Evolutionary conservation across 2,329 filamentous ascomycete genomes (phyloP).

Genomic region (Arthrobotrys entomopaga): DNA sequence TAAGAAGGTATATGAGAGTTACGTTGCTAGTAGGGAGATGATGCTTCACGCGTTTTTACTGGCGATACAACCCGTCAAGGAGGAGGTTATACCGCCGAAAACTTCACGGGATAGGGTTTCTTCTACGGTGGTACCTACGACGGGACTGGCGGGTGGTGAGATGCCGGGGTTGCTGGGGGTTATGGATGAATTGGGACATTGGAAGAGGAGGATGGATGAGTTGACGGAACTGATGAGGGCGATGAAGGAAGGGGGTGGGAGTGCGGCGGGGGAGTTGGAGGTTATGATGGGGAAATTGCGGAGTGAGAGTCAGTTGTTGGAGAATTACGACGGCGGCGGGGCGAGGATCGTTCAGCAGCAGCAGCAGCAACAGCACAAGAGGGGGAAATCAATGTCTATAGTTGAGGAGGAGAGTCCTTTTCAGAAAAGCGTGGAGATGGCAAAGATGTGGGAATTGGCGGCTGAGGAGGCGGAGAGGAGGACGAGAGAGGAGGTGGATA

Average conservation of each 20-base stretch:
- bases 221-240: conserved; percentile 41
- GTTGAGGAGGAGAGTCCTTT: conserved; percentile 18
- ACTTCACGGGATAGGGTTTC: conserved; percentile 20
- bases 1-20: conserved; percentile 35
- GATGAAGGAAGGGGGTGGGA: conserved; percentile 41
- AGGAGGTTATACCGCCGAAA: conserved; percentile 45
- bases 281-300: conserved; percentile 37
- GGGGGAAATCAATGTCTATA: too few species aligned
- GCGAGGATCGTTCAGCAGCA: conserved; percentile 17
- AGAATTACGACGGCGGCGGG: conserved; percentile 33
- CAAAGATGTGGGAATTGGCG: conserved; percentile 44
- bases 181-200: conserved; percentile 42
- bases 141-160: conserved; percentile 15
- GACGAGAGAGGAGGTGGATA: conserved; percentile 33
- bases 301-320: conserved; percentile 46
- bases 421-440: conserved; percentile 32
- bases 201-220: conserved; percentile 42
- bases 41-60: conserved; percentile 51
- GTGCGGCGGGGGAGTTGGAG: conserved; percentile 38
- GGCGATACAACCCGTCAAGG: conserved; percentile 36
- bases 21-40: conserved; percentile 38
- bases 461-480: conserved; percentile 49
- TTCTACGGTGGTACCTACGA: background rate
- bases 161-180: conserved; percentile 33
- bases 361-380: background rate